phyloP scores from a whole-genome alignment of 306 rosid genomes.

The Vicia villosa region DNA sequence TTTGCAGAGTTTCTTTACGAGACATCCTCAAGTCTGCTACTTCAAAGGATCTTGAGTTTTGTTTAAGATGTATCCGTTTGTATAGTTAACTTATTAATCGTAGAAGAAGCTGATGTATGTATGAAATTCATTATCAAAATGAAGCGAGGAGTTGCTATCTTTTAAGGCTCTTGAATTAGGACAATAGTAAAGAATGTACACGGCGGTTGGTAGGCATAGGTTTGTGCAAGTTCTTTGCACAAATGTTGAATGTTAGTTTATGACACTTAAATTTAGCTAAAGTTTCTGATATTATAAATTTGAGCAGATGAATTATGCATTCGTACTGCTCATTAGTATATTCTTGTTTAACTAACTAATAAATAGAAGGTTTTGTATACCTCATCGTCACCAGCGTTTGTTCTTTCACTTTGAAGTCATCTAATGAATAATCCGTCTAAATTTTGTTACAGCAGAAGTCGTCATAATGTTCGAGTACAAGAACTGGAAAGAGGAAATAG shows the following conservation, averaged over 20 bases:
- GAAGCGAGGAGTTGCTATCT: not conserved
- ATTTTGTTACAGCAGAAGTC: not conserved
- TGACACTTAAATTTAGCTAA: not conserved
- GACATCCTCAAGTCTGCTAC: conserved; percentile 8
- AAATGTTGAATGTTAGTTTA: not conserved
- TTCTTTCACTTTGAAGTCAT: not conserved
- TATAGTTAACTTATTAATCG: conserved; percentile 10
- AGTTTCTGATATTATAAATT: not conserved
- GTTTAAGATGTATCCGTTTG: conserved; percentile 10
- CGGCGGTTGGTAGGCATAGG: not conserved
- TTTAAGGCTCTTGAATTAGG: not conserved
- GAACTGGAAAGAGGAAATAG: not conserved
- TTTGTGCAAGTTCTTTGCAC: not conserved
- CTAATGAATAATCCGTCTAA: not conserved
- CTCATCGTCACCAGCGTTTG: not conserved
- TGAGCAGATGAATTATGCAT: not conserved
- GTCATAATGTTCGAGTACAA: not conserved
- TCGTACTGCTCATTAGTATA: not conserved
- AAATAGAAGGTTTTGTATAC: not conserved
- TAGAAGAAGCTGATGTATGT: not conserved
- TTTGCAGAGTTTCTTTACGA: not conserved
- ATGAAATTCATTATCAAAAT: not conserved
- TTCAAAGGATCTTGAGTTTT: not conserved
- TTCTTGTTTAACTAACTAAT: not conserved
- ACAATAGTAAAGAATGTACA: not conserved